Evolutionary conservation across 2,329 filamentous ascomycete species (phyloP), one percentile per base, ranked within the genome.

Genomic region (Apiospora rasikravindrae): DNA sequence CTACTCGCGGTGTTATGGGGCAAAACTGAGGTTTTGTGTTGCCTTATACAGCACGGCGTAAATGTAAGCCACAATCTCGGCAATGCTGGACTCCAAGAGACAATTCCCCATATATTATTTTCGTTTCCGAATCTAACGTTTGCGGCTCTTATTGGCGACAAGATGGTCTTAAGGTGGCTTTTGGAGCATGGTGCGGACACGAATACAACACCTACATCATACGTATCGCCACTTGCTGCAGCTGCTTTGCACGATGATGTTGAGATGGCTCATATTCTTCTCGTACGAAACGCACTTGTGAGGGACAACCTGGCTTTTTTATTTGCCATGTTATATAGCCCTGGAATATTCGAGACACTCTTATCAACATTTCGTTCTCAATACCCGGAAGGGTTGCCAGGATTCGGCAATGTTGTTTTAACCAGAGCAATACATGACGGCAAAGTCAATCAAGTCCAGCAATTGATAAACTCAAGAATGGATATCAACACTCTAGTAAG

Each of bases 151-250:
- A 4, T 11, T 51, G 49, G 10, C 3, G n/a, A 26, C 1, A 10
- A 16, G 10, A 44, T 44, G 11, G 8, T 14, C 49, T 11, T n/a
- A 53, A 5, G 14, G 14, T n/a, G 14, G 14, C 42, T 16, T 7
- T 44, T 61, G 7, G 29, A 22, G 2, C 29, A 61, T 0, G 53
- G 53, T 0, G 53, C 29, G 16, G 16, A 10, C 53, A n/a, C 11
- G 11, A 11, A 4, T 14, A 2, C 4, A 53, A 11, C 14, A 0
- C 3, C 8, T 1, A 26, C 6, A 2, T 8, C 7, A 24, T 2
- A 11, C 1, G 7, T 10, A 37, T 61, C 53, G 1, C 53, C 53
- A 4, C 53, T 61, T 16, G 53, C 53, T 61, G 3, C 13, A 1
- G 53, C 29, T 16, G 53, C 16, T 22, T 11, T 61, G 11, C 29